These are phyloP conservation scores for Yamadazyma sp. DNA, from an alignment of 805 yeast species.

Conservation along the genomic window DNA sequence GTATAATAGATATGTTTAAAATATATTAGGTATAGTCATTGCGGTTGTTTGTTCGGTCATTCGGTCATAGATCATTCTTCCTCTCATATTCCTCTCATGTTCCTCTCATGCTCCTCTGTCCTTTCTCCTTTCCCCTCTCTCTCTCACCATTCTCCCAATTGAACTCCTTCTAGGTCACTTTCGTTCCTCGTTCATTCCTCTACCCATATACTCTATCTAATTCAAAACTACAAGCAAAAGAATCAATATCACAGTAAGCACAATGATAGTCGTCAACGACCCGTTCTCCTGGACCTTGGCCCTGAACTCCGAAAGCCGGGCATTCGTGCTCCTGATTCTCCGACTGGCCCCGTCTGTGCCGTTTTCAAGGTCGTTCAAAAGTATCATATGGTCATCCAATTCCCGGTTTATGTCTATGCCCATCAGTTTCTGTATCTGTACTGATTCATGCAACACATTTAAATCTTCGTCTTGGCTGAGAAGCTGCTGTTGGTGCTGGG, in stretches of 20 bases:
- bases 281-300: slow-evolving; percentile 41
- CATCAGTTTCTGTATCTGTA: slow-evolving; percentile 39
- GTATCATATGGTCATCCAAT: slow-evolving; percentile 41
- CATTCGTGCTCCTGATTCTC: slow-evolving; percentile 32
- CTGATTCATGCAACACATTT: slow-evolving; percentile 33
- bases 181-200: neutral
- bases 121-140: too few relatives aligned
- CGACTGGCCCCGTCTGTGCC: slow-evolving; percentile 39
- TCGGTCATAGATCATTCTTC: too few relatives aligned
- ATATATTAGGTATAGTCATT: neutral
- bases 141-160: too few relatives aligned
- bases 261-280: slow-evolving; percentile 40
- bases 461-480: slow-evolving; percentile 39
- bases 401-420: slow-evolving; percentile 39
- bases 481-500: slow-evolving; percentile 42
- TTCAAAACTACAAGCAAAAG: slow-evolving; percentile 42
- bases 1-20: neutral
- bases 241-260: slow-evolving; percentile 40
- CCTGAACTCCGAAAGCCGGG: slow-evolving; percentile 31
- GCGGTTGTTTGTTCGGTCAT: neutral
- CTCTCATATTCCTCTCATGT: too few relatives aligned
- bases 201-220: too few relatives aligned
- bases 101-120: too few relatives aligned
- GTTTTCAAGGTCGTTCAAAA: slow-evolving; percentile 40
- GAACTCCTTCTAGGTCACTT: too few relatives aligned